Conservation (phyloP, 345 rosid genomes). For the Melastoma malabathricum region DNA sequence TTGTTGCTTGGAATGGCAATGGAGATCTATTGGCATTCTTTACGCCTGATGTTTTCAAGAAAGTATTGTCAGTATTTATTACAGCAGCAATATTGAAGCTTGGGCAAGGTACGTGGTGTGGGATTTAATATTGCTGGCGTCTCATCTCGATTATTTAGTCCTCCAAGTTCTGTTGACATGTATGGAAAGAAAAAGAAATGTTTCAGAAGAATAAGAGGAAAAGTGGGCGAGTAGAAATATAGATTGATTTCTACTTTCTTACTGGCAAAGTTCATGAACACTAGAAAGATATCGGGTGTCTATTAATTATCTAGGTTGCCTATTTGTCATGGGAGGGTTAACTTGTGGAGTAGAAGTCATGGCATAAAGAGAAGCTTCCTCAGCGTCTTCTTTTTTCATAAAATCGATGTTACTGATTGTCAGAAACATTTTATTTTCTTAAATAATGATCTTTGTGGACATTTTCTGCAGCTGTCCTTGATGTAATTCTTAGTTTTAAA, state of each 20-base stretch:
- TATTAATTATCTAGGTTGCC: too few relatives aligned
- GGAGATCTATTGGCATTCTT: conserved; percentile 49
- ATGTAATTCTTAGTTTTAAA: conserved; percentile 87
- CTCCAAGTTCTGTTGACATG: background rate
- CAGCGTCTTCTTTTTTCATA: background rate
- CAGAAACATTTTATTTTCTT: background rate
- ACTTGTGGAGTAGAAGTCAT: too few relatives aligned
- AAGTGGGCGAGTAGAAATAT: too few relatives aligned
- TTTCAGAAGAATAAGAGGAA: too few relatives aligned
- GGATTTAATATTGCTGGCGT: background rate
- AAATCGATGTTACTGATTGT: background rate
- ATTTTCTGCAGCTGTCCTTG: conserved; percentile 68
- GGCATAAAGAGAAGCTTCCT: background rate
- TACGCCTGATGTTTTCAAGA: conserved; percentile 49
- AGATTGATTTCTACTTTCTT: too few relatives aligned
- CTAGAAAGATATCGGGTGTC: too few relatives aligned
- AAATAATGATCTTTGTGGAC: conserved; percentile 6
- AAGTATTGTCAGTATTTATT: conserved; percentile 78
- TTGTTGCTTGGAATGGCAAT: conserved; percentile 84
- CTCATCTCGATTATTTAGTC: background rate
- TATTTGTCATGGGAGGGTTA: too few relatives aligned
- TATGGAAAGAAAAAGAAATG: too few relatives aligned
- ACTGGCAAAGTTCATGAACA: too few relatives aligned
- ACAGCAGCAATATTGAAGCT: conserved; percentile 96
- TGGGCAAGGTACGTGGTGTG: conserved; percentile 62